These are phyloP conservation scores for Beverwykella pulmonaria DNA, from an alignment of 495 filamentous ascomycete genomes.

Conservation along the genomic window DNA sequence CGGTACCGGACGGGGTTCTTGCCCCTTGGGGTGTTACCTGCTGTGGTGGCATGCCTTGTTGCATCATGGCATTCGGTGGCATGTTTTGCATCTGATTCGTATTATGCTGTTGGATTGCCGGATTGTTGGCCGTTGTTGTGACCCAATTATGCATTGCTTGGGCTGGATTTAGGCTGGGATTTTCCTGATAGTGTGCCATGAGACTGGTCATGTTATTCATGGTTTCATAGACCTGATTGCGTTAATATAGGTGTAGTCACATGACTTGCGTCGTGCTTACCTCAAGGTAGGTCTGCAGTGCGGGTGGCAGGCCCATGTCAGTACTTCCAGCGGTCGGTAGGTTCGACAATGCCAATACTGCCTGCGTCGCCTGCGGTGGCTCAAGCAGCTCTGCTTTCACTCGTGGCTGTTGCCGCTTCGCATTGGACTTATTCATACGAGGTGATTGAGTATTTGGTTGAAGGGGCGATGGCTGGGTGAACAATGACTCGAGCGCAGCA, in stretches of 20 bases:
- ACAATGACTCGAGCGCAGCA: constrained; percentile 35
- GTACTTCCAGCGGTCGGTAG: constrained; percentile 39
- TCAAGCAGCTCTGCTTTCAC: constrained; percentile 37
- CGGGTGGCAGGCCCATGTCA: constrained; percentile 37
- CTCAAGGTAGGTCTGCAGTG: constrained; percentile 46
- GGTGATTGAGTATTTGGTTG: constrained; percentile 42
- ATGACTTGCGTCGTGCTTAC: constrained; percentile 28
- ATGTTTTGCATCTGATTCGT: constrained; percentile 37
- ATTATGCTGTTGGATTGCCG: constrained; percentile 35
- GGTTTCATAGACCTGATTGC: constrained; percentile 46
- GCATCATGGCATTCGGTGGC: constrained; percentile 31
- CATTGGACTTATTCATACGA: constrained; percentile 45
- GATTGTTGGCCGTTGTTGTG: constrained; percentile 29
- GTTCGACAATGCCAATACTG: constrained; percentile 31
- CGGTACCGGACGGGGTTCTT: constrained; percentile 23
- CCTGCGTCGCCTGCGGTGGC: constrained; percentile 2
- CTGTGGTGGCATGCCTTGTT: constrained; percentile 22
- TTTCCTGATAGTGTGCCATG: constrained; percentile 44
- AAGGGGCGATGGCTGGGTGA: constrained; percentile 36
- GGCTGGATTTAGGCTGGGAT: constrained; percentile 38
- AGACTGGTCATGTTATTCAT: constrained; percentile 46
- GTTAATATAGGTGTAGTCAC: constrained; percentile 2
- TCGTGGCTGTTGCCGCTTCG: constrained; percentile 31
- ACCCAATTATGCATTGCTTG: constrained; percentile 43
- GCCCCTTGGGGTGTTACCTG: constrained; percentile 29